A percentile compares a stretch with the other conserved stretches of the same genome.
phyloP scores from a whole-genome alignment of 2,329 filamentous ascomycete species.

The Fusarium acutatum region DNA sequence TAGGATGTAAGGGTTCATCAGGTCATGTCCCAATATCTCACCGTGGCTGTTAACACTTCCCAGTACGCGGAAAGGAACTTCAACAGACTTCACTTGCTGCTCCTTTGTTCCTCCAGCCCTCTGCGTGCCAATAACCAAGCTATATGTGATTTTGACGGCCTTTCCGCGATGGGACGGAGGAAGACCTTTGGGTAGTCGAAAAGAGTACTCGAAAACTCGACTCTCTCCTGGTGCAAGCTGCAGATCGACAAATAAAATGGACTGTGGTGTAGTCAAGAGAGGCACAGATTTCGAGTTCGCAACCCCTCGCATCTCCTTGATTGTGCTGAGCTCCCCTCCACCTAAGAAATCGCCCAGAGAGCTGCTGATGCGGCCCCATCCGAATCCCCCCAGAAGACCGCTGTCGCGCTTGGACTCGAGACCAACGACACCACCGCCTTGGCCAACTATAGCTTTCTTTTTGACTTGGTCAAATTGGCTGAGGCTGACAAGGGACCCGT shows the following conservation, averaged over 20 bases:
- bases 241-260: slow-evolving; percentile 93
- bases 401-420: slow-evolving; percentile 80
- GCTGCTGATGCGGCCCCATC: slow-evolving; percentile 87
- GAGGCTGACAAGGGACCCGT: slow-evolving; percentile 90
- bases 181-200: slow-evolving; percentile 85
- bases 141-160: slow-evolving; percentile 93
- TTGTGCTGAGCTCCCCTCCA: slow-evolving; percentile 85
- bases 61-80: slow-evolving; percentile 90
- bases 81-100: slow-evolving; percentile 88
- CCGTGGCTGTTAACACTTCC: slow-evolving; percentile 91
- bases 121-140: slow-evolving; percentile 90
- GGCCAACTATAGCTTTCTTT: slow-evolving; percentile 87
- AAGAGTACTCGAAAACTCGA: slow-evolving; percentile 85
- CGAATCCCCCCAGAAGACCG: slow-evolving; percentile 83
- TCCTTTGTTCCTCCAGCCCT: slow-evolving; percentile 79
- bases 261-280: slow-evolving; percentile 92
- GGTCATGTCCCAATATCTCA: slow-evolving; percentile 89
- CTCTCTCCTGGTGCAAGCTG: slow-evolving; percentile 89
- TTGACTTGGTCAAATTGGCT: slow-evolving; percentile 95
- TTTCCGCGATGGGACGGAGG: slow-evolving; percentile 91
- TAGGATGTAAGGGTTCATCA: slow-evolving; percentile 93
- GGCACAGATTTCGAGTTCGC: slow-evolving; percentile 88
- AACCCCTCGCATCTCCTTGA: slow-evolving; percentile 92
- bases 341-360: slow-evolving; percentile 90
- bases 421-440: slow-evolving; percentile 86